phyloP scores from a whole-genome alignment of 352 stramenopile genomes.

The Pythium rhizo-oryzae region DNA sequence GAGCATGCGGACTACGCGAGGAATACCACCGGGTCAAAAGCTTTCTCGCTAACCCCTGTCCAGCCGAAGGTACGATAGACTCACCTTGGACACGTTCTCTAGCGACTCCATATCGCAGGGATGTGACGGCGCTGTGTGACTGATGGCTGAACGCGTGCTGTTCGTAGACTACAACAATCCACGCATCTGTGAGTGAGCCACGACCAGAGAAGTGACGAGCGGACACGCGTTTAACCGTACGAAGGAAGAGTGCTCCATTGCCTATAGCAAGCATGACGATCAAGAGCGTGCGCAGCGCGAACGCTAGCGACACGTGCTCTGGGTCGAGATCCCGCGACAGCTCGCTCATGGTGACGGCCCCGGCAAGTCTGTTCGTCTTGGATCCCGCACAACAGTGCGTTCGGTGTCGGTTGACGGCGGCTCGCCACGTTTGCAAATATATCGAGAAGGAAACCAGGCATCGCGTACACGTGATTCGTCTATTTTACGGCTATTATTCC shows the following conservation, averaged over 20 bases:
- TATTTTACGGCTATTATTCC: too few species aligned
- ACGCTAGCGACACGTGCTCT: background rate
- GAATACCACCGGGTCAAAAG: background rate
- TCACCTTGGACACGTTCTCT: slow-evolving; percentile 9
- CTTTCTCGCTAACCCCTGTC: too few species aligned
- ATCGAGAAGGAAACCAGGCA: too few species aligned
- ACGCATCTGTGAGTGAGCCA: background rate
- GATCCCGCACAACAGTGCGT: background rate
- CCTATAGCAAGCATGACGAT: slow-evolving; percentile 12
- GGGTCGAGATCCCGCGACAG: background rate
- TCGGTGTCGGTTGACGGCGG: background rate
- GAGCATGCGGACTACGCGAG: slow-evolving; percentile 45
- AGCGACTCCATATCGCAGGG: slow-evolving; percentile 5
- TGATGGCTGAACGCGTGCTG: slow-evolving; percentile 8
- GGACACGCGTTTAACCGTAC: background rate
- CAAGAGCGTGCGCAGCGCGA: slow-evolving; percentile 15
- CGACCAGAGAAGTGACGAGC: background rate
- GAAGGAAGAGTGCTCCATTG: slow-evolving; percentile 16
- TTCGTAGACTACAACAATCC: slow-evolving; percentile 7
- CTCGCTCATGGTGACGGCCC: background rate
- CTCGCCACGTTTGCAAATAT: too few species aligned
- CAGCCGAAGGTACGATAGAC: too few species aligned
- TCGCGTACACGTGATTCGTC: too few species aligned
- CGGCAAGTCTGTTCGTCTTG: background rate
- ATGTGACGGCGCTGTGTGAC: background rate